Base-by-base conservation (phyloP, 1,284 basidiomycete genomes). In the Apiotrichum gracile region DNA sequence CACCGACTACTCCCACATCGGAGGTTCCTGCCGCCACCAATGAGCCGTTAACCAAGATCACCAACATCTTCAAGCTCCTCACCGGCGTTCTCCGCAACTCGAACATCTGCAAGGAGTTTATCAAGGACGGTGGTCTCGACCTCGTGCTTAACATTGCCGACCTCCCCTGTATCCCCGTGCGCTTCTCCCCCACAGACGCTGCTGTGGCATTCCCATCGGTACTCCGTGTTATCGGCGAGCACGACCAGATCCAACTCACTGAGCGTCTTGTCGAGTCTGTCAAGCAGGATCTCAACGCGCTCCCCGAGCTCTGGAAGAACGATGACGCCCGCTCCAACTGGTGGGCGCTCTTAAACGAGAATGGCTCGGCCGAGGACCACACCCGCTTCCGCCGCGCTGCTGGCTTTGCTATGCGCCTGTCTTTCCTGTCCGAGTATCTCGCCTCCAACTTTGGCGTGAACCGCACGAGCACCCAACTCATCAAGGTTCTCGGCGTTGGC, bases 21-120 rank as follows among this genome's bases (percentile, higher is more conserved):
- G 66, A 70, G 43, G 25, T 50, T 10, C 53, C 54, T 14, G 41
- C 66, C n/a, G 38, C 55, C 17, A 57, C 54, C n/a, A 52, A 46
- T 34, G 34, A 22, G 21, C 44, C 44, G 35, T 49, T 68, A n/a
- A 49, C 58, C 12, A 65, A 60, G 31, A 52, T 68, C 5, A 47
- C 53, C 26, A 49, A 57, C 39, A 51, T 29, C 33, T 5, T 54
- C 17, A 63, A 92, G 87, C 91, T 94, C 67, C 79, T 97, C 51
- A 91, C 94, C 68, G 92, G 93, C 10, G 81, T 98, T 44, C 92
- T 98, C 76, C 91, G 94, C 65, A 92, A 84, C 80, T 33, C 85
- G 10, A 60, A 84, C 31, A 90, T 97, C 69, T 91, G 88, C 78
- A 85, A 85, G 57, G 94, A 97, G 61, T 97, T 98, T 71, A 83